Conservation (phyloP, 2,329 filamentous ascomycete species). For the Colletotrichum graminicola region DNA sequence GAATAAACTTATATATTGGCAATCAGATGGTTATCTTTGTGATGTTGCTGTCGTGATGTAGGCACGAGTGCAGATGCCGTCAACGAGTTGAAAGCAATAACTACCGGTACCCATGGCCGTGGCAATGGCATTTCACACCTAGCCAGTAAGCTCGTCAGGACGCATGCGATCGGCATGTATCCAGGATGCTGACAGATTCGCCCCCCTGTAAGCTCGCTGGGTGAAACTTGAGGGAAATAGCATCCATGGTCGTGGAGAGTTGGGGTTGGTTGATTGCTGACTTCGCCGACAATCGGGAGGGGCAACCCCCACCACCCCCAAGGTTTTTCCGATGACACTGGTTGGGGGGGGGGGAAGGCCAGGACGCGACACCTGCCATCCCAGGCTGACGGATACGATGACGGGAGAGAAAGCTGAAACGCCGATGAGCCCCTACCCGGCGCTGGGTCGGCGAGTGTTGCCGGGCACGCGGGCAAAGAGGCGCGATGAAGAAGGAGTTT, state of each 20-base stretch:
- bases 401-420: slow-evolving; percentile 29
- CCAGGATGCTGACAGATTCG: background rate
- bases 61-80: background rate
- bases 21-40: background rate
- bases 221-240: slow-evolving; percentile 10
- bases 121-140: background rate
- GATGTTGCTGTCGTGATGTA: background rate
- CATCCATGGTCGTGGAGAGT: too few relatives aligned
- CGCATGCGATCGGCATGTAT: background rate
- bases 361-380: slow-evolving; percentile 33
- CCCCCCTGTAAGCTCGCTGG: slow-evolving; percentile 1
- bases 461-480: background rate
- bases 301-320: background rate
- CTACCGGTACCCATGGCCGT: background rate
- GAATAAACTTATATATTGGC: background rate
- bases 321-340: slow-evolving; percentile 24
- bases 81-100: background rate
- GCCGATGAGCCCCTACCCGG: background rate
- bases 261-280: background rate
- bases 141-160: background rate
- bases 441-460: slow-evolving; percentile 2
- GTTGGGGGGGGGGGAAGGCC: background rate
- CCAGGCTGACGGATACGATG: slow-evolving; percentile 33
- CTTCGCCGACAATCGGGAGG: background rate
- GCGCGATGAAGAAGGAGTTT: slow-evolving; percentile 1